Conservation (phyloP, 225 moss, liverwort and hornwort species). For the Anthoceros angustus region DNA sequence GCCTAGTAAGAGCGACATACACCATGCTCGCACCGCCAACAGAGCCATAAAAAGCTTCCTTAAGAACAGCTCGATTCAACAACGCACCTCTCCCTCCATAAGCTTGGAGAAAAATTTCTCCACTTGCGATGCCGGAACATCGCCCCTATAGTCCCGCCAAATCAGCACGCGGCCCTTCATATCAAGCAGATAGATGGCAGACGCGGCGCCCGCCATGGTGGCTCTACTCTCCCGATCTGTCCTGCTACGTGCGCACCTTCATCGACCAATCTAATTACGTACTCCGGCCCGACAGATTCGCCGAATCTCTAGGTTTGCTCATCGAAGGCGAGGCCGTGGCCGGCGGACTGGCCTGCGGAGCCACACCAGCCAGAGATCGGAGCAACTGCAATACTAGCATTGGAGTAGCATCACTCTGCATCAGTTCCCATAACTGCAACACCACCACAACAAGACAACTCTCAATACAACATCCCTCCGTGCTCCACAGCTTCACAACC, state of each 20-base stretch:
- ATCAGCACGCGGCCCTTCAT: constrained; percentile 96
- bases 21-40: no score
- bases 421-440: constrained; percentile 87
- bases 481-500: background rate
- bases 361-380: constrained; percentile 67
- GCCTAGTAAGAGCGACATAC: no score
- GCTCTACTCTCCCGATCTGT: constrained; percentile 8
- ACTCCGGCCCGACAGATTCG: constrained; percentile 14
- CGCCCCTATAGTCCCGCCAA: constrained; percentile 94
- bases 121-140: constrained; percentile 87
- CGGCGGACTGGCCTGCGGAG: constrained; percentile 34
- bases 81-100: constrained; percentile 78
- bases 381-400: constrained; percentile 87
- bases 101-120: constrained; percentile 95
- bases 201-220: constrained; percentile 94
- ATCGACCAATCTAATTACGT: constrained; percentile 30
- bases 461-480: background rate
- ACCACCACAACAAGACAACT: background rate
- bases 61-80: no score
- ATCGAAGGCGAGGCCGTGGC: constrained; percentile 19
- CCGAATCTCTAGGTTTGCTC: constrained; percentile 13
- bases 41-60: no score
- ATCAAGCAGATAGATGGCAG: constrained; percentile 88
- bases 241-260: constrained; percentile 13
- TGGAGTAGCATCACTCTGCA: constrained; percentile 83